A percentile compares a stretch with the other conserved stretches of the same genome.
Evolutionary conservation across 2,329 filamentous ascomycete genomes (phyloP).

Genomic region (Aspergillus sp.): DNA sequence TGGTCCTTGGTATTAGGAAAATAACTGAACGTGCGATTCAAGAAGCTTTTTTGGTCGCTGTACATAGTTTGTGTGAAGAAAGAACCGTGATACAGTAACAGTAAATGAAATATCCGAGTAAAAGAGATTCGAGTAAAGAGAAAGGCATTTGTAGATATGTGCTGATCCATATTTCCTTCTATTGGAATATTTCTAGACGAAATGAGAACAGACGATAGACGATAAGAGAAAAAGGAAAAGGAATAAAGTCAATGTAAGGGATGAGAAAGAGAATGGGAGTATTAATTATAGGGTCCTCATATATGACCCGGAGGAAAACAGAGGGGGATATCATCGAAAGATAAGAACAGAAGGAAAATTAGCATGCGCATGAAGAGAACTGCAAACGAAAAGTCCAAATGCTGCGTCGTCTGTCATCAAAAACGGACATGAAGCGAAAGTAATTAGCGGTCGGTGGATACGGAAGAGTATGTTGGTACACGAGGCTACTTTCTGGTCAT

Average conservation of each 20-base stretch:
- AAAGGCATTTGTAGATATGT: slow-evolving; percentile 1
- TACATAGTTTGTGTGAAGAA: no score
- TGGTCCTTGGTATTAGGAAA: no score
- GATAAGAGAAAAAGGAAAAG: slow-evolving; percentile 4
- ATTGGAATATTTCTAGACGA: slow-evolving; percentile 12
- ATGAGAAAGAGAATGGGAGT: slow-evolving; percentile 13
- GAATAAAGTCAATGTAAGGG: slow-evolving; percentile 13
- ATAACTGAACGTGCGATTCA: no score
- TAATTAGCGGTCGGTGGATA: slow-evolving; percentile 20
- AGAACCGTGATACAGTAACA: no score
- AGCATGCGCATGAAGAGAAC: slow-evolving; percentile 7
- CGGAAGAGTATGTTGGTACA: slow-evolving; percentile 28
- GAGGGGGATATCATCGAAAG: slow-evolving; percentile 40
- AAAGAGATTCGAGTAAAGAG: neutral
- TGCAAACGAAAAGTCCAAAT: slow-evolving; percentile 25
- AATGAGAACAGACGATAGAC: neutral
- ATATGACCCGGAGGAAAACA: slow-evolving; percentile 31
- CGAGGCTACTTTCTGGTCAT: slow-evolving; percentile 14
- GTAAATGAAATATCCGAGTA: no score
- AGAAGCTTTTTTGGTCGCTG: no score
- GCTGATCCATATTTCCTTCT: slow-evolving; percentile 11
- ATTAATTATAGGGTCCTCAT: slow-evolving; percentile 30
- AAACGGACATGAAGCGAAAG: slow-evolving; percentile 32
- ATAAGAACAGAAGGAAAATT: slow-evolving; percentile 15
- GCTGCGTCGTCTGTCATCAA: slow-evolving; percentile 40